Conservation (phyloP, 192 early-diverging fungal species). For the Backusella sp. region DNA sequence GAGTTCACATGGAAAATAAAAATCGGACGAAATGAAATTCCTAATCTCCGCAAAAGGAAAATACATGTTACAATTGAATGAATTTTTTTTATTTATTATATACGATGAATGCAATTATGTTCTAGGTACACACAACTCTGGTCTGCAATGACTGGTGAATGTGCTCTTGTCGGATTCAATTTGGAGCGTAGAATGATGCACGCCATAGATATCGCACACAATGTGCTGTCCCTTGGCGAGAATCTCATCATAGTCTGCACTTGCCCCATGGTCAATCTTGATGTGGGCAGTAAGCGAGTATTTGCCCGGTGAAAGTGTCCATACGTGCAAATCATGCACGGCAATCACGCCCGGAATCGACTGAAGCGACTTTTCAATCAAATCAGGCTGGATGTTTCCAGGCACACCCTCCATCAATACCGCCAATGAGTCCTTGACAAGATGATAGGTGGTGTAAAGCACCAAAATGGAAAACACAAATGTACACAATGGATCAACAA, state of each 20-base stretch:
- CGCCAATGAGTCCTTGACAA: conserved; percentile 61
- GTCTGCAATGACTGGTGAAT: conserved; percentile 49
- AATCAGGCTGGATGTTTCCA: conserved; percentile 46
- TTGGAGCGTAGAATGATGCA: conserved; percentile 58
- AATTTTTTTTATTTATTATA: neutral
- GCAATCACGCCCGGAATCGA: conserved; percentile 45
- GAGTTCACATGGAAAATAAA: conserved; percentile 9
- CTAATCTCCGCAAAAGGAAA: neutral
- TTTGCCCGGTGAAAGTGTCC: conserved; percentile 56
- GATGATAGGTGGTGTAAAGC: conserved; percentile 62
- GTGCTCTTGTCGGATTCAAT: conserved; percentile 40
- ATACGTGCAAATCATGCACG: conserved; percentile 58
- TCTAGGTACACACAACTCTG: conserved; percentile 38
- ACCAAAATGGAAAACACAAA: conserved; percentile 80
- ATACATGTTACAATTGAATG: neutral
- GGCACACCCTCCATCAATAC: conserved; percentile 79
- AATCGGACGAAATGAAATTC: neutral
- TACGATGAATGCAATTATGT: neutral
- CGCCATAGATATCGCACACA: conserved; percentile 48
- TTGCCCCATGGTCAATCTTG: conserved; percentile 29
- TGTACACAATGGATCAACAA: conserved; percentile 80
- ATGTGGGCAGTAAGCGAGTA: conserved; percentile 36
- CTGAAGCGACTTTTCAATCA: conserved; percentile 39
- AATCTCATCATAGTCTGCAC: conserved; percentile 45
- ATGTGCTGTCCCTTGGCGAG: conserved; percentile 47